Conservation (phyloP, 2,329 filamentous ascomycete species). For the Cadophora sp. region DNA sequence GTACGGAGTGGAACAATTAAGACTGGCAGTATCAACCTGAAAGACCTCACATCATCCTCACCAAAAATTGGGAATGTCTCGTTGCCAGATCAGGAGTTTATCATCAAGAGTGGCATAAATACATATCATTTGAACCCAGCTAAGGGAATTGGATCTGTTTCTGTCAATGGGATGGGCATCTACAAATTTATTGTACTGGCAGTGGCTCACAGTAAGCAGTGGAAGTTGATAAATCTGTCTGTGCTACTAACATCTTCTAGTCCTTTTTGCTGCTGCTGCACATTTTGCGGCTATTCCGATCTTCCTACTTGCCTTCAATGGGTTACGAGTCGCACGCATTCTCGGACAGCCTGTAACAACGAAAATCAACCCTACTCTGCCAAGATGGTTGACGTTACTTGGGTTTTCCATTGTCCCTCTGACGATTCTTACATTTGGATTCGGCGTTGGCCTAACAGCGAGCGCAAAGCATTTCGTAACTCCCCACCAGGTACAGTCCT, state of each 20-base stretch:
- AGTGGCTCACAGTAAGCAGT: slow-evolving; percentile 17
- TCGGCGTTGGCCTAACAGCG: not conserved
- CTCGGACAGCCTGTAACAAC: not conserved
- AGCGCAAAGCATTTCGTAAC: slow-evolving; percentile 7
- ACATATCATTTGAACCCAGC: slow-evolving; percentile 21
- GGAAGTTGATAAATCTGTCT: not conserved
- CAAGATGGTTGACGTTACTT: not conserved
- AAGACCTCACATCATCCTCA: not conserved
- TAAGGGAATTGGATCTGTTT: slow-evolving; percentile 11
- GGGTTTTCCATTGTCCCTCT: slow-evolving; percentile 13
- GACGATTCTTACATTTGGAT: not conserved
- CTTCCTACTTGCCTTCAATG: not conserved
- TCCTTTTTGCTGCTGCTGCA: slow-evolving; percentile 14
- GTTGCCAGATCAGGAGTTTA: slow-evolving; percentile 23
- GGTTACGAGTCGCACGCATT: not conserved
- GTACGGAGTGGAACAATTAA: slow-evolving; percentile 37
- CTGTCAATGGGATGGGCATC: slow-evolving; percentile 13
- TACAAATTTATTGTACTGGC: slow-evolving; percentile 11
- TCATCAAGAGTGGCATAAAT: slow-evolving; percentile 21
- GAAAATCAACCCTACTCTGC: not conserved
- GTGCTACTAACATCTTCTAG: slow-evolving; percentile 1
- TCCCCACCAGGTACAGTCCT: slow-evolving; percentile 8
- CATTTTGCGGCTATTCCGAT: slow-evolving; percentile 21
- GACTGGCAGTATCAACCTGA: slow-evolving; percentile 15
- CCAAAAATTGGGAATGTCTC: not conserved